Evolutionary conservation across 176 grass and related monocot species (phyloP), one percentile per base, ranked within the genome.

Genomic region (Phragmites australis): DNA sequence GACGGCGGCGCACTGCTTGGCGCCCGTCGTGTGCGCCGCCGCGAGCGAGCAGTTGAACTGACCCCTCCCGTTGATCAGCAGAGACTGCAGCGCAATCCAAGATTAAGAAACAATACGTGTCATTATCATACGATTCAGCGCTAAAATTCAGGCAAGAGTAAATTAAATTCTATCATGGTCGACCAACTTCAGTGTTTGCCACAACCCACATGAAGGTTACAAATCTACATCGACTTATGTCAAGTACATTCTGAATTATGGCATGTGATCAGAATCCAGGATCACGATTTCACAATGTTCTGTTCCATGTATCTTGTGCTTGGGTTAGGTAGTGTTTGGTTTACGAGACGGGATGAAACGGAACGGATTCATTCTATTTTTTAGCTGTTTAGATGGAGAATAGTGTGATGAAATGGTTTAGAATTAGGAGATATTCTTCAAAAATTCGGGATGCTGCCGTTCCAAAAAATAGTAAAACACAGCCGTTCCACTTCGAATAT

Each of bases 61-160:
- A 5, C 94, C 94, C 34, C 84, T 81, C 6, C 91, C 94, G 31
- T 97, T 97, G 76, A 97, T 97, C 81, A 97, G 79, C 72, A 97
- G 62, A 1, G 75, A 90, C 91, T 97, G 91, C 82, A 93, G 19
- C 17, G 72, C 26, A 72, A 14, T 51, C 14, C 27, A 11, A 26
- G 58, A 16, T 27, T 15, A 30, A 51, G 23, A 7, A 52, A 69
- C n/a, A 8, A 21, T 22, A 14, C 10, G 0, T 50, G 15, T 32
- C 46, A 32, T 26, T 22, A 16, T 81, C 31, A 72, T 37, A 68
- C 14, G 5, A 54, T 32, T 39, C 19, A 23, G 8, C 0, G 30
- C 11, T 1, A 66, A 62, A 69, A 59, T 82, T 56, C 58, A 72
- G 42, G 45, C 43, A 39, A 49, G 17, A 22, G 43, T 1, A 65